A percentile compares a stretch with the other conserved stretches of the same genome.
Conservation (phyloP, 495 filamentous ascomycete genomes). For the Parmelia sp. region DNA sequence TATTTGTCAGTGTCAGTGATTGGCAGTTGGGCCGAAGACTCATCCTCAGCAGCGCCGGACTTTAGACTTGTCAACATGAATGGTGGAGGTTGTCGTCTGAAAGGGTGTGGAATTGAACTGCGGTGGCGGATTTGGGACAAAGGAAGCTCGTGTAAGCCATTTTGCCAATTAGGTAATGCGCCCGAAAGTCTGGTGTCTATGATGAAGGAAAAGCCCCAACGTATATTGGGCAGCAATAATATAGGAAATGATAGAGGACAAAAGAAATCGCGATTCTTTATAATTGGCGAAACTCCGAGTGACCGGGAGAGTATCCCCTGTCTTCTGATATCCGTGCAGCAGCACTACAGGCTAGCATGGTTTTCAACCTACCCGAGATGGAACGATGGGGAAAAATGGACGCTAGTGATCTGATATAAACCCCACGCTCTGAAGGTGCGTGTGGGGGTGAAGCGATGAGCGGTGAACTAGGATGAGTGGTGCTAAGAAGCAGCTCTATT, state of each 20-base stretch:
- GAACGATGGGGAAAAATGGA: background rate
- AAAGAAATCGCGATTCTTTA: background rate
- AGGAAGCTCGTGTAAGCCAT: background rate
- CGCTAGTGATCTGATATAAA: background rate
- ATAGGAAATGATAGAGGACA: background rate
- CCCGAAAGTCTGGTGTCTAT: background rate
- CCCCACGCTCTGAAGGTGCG: background rate
- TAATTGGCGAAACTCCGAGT: background rate
- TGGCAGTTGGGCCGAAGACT: background rate
- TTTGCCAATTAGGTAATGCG: background rate
- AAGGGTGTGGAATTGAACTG: background rate
- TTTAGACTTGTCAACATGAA: background rate
- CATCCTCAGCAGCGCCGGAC: background rate
- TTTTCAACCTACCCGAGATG: background rate
- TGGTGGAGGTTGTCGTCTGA: background rate
- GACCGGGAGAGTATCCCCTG: background rate
- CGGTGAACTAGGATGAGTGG: background rate
- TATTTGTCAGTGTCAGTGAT: background rate
- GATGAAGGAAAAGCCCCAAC: background rate
- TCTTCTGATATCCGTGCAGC: background rate
- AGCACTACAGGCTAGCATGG: background rate
- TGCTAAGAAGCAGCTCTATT: background rate
- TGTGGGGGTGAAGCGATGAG: constrained; percentile 5
- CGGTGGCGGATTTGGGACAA: background rate
- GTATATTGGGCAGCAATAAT: background rate